Conservation (phyloP, 2,329 filamentous ascomycete genomes). For the Ophiostoma montium region DNA sequence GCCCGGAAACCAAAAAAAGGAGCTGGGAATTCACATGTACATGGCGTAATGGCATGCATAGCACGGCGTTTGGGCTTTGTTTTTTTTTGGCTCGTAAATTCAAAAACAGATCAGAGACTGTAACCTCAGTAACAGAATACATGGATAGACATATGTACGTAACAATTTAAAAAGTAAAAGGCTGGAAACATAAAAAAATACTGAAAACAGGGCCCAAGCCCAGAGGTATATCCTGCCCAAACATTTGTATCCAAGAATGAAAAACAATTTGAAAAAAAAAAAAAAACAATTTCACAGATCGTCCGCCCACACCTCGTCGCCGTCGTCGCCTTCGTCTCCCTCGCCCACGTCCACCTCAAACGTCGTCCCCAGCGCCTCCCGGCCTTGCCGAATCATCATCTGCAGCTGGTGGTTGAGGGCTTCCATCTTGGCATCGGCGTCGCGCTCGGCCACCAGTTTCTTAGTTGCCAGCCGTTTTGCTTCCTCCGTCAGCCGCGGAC, state of each 20-base stretch:
- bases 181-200: background rate
- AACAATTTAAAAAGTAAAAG: background rate
- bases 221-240: constrained; percentile 1
- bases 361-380: constrained; percentile 67
- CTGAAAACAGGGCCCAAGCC: background rate
- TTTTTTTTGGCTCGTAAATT: no score
- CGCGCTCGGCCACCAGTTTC: constrained; percentile 57
- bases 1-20: background rate
- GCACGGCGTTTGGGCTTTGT: no score
- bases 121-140: no score
- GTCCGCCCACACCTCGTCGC: constrained; percentile 20
- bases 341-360: constrained; percentile 43
- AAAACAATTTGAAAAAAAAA: background rate
- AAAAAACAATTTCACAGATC: constrained; percentile 4
- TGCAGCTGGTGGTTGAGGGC: constrained; percentile 67
- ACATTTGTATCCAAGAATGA: background rate
- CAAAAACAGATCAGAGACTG: no score
- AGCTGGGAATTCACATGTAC: no score
- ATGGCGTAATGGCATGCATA: no score
- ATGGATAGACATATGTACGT: background rate
- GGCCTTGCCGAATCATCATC: constrained; percentile 80
- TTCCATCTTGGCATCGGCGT: constrained; percentile 65
- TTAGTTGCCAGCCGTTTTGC: constrained; percentile 61
- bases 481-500: constrained; percentile 45
- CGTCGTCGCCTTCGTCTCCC: constrained; percentile 16